phyloP scores from a whole-genome alignment of 2,329 filamentous ascomycete genomes.

The Dothistroma septosporum region DNA sequence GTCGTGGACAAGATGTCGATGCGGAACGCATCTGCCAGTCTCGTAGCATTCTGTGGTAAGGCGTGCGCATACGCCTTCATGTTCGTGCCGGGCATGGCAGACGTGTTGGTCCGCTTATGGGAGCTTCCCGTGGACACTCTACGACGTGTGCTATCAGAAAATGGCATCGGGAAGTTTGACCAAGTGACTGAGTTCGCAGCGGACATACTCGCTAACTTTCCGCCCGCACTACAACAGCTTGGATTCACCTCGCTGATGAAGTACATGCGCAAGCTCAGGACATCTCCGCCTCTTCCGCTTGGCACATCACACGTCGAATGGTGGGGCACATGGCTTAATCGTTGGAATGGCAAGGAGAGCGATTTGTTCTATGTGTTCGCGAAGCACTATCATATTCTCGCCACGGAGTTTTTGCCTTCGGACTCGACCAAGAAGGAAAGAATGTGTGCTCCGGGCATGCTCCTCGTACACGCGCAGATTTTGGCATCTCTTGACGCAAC shows the following conservation, averaged over 20 bases:
- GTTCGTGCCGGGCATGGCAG: slow-evolving; percentile 81
- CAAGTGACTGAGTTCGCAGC: slow-evolving; percentile 49
- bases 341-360: slow-evolving; percentile 83
- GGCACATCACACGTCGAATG: slow-evolving; percentile 71
- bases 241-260: slow-evolving; percentile 58
- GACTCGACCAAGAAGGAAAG: slow-evolving; percentile 53
- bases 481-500: slow-evolving; percentile 76
- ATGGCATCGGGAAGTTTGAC: slow-evolving; percentile 57
- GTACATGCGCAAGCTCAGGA: slow-evolving; percentile 58
- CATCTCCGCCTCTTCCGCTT: slow-evolving; percentile 62
- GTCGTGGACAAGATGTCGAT: slow-evolving; percentile 86
- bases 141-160: slow-evolving; percentile 66
- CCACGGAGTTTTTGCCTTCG: slow-evolving; percentile 56
- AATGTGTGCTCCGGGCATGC: slow-evolving; percentile 68
- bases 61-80: slow-evolving; percentile 91
- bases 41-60: slow-evolving; percentile 81
- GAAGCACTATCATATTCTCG: slow-evolving; percentile 79
- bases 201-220: slow-evolving; percentile 66
- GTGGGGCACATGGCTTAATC: slow-evolving; percentile 77
- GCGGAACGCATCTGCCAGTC: slow-evolving; percentile 61
- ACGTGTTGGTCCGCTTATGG: slow-evolving; percentile 80
- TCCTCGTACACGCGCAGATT: slow-evolving; percentile 77
- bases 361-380: slow-evolving; percentile 89
- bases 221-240: slow-evolving; percentile 59
- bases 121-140: slow-evolving; percentile 64